Conservation (phyloP, 1,284 basidiomycete species). For the Papiliotrema fonsecae region DNA sequence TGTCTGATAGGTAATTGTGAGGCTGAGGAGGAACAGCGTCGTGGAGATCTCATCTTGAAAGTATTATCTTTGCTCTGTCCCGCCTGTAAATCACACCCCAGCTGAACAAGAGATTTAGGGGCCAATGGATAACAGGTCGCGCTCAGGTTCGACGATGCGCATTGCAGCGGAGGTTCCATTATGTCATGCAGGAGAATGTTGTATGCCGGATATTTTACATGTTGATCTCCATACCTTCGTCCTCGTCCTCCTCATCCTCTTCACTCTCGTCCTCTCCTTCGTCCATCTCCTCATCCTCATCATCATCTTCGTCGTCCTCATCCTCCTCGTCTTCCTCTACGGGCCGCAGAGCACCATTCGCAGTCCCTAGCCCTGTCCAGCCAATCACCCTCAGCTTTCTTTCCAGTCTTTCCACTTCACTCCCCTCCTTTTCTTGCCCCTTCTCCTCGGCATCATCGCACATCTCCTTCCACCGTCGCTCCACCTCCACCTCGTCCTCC, state of each 20-base stretch:
- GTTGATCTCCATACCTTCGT: conserved; percentile 6
- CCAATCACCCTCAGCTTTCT: background rate
- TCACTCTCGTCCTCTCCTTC: conserved; percentile 9
- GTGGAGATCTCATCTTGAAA: too few species aligned
- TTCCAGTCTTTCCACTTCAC: background rate
- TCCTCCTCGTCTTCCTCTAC: conserved; percentile 7
- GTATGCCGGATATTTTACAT: background rate
- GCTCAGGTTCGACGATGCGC: too few species aligned
- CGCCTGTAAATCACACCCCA: too few species aligned
- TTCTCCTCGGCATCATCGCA: conserved; percentile 21
- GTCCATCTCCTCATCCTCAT: conserved; percentile 8
- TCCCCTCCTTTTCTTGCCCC: background rate
- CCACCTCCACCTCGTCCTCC: conserved; percentile 23
- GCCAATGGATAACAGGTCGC: too few species aligned
- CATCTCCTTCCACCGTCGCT: conserved; percentile 13
- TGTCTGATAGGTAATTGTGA: too few species aligned
- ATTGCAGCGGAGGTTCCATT: too few species aligned
- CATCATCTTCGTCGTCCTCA: conserved; percentile 7
- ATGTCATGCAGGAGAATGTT: too few species aligned
- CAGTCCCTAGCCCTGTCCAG: background rate
- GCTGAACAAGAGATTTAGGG: too few species aligned
- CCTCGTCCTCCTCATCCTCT: conserved; percentile 1
- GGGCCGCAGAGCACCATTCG: conserved; percentile 1
- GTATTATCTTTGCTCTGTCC: too few species aligned
- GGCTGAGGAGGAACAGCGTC: too few species aligned